Evolutionary conservation across 2,329 filamentous ascomycete species (phyloP).

Genomic region (Xylaria digitata): DNA sequence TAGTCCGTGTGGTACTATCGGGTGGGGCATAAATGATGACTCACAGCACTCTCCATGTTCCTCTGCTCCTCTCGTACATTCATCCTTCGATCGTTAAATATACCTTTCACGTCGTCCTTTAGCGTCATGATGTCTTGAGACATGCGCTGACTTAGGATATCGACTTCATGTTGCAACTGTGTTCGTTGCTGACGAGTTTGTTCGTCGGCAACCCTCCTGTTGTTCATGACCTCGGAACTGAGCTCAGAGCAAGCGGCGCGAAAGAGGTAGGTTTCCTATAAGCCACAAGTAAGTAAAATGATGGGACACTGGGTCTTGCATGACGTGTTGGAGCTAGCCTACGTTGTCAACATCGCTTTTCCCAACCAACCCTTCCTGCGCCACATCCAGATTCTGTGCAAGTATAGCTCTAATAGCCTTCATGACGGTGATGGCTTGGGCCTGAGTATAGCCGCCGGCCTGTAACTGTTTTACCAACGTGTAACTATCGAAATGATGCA

Average conservation of each 20-base stretch:
- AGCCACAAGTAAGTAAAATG: conserved; percentile 11
- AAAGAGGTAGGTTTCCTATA: conserved; percentile 87
- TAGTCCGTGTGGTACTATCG: conserved; percentile 11
- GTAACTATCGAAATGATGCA: conserved; percentile 98
- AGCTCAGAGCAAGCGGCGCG: conserved; percentile 93
- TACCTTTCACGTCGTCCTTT: conserved; percentile 91
- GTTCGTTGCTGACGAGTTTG: conserved; percentile 84
- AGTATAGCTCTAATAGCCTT: conserved; percentile 86
- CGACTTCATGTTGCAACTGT: conserved; percentile 92
- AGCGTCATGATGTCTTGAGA: conserved; percentile 84
- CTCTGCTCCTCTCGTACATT: conserved; percentile 88
- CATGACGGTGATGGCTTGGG: conserved; percentile 88
- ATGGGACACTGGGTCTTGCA: background rate
- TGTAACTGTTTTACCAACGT: conserved; percentile 84
- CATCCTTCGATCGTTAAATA: conserved; percentile 98
- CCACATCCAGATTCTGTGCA: conserved; percentile 81
- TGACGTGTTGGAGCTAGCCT: conserved; percentile 28
- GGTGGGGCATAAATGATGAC: conserved; percentile 47
- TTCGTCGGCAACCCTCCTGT: conserved; percentile 80
- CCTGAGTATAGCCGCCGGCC: conserved; percentile 74
- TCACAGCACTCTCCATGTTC: conserved; percentile 80
- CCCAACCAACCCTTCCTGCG: conserved; percentile 82
- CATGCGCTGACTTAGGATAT: conserved; percentile 86
- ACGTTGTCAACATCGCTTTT: conserved; percentile 93
- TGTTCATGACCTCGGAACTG: conserved; percentile 84